Evolutionary conservation across 306 rosid species (phyloP), one percentile per base, ranked within the genome.

Genomic region (Pueraria montana): DNA sequence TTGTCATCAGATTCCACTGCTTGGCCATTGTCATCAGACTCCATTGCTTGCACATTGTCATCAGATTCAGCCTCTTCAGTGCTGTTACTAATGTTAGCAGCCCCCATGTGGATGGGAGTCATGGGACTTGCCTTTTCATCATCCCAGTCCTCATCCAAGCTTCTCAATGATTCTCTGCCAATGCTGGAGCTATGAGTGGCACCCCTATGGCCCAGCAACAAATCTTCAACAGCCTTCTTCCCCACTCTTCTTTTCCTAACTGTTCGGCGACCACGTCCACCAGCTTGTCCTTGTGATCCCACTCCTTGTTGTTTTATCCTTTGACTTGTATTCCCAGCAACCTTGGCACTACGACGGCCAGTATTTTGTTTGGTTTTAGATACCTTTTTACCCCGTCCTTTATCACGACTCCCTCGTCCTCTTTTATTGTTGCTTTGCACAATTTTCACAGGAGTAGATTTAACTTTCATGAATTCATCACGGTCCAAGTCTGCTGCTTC

Each of bases 191-290:
- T 87, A 53, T 68, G 86, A 56, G 76, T 23, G 77, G 88, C 83
- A 43, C 86, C 83, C 70, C 67, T 83, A 11, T 27, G 86, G 66
- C 86, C 86, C 42, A 73, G 61, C 62, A 81, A 76, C 50, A 84
- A 84, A 79, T 91, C 92, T 75, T 92, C 94, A 10, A 87, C 91
- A 72, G 78, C 88, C 80, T 89, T 89, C 78, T 89, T 86, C 43
- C 84, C 94, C 20, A 69, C 86, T 88, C 97, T 87, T 74, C 94
- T 87, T 88, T 91, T 94, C 91, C 98, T 85, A 66, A 96, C 89
- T 0, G 99, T 94, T 5, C 98, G 92, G 49, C 89, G 98, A 18
- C 99, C 98, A 48, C 98, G 92, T 58, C 88, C 89, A 58, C 98
- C 91, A 52, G 82, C 91, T 73, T 88, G 91, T 59, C 89, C 91